phyloP scores from a whole-genome alignment of 805 yeast species.

The Yamadazyma ubonensis region DNA sequence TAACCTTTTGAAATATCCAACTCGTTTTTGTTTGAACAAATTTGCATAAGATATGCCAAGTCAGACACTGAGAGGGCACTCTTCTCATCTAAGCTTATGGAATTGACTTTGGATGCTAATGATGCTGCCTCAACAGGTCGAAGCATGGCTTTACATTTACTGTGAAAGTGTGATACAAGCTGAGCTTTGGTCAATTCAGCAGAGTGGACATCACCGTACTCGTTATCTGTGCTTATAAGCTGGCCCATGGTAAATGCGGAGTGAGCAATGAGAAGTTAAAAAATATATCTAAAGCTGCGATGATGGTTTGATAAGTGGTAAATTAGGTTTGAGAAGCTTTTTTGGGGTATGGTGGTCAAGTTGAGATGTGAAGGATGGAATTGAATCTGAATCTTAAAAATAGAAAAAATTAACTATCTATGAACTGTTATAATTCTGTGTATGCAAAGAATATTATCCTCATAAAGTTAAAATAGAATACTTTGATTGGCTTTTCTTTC shows the following conservation, averaged over 20 bases:
- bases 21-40: constrained; percentile 14
- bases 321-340: too few species aligned
- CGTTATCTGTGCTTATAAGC: constrained; percentile 1
- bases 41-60: constrained; percentile 22
- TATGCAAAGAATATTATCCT: too few species aligned
- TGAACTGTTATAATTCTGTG: too few species aligned
- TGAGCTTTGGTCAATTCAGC: not conserved
- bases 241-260: constrained; percentile 22
- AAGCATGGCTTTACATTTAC: constrained; percentile 17
- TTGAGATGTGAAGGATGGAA: too few species aligned
- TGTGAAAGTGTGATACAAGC: constrained; percentile 20
- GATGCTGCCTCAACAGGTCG: constrained; percentile 21
- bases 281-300: too few species aligned
- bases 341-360: too few species aligned
- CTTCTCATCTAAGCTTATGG: constrained; percentile 17
- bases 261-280: not conserved
- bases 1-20: not conserved
- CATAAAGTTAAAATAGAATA: too few species aligned
- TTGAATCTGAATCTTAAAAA: too few species aligned
- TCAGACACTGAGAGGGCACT: constrained; percentile 19
- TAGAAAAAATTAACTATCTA: too few species aligned
- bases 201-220: not conserved
- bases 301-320: too few species aligned
- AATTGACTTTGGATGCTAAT: constrained; percentile 16
- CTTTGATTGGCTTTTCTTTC: too few species aligned